Evolutionary conservation across 495 filamentous ascomycete species (phyloP).

Genomic region (Cercophora sp.): DNA sequence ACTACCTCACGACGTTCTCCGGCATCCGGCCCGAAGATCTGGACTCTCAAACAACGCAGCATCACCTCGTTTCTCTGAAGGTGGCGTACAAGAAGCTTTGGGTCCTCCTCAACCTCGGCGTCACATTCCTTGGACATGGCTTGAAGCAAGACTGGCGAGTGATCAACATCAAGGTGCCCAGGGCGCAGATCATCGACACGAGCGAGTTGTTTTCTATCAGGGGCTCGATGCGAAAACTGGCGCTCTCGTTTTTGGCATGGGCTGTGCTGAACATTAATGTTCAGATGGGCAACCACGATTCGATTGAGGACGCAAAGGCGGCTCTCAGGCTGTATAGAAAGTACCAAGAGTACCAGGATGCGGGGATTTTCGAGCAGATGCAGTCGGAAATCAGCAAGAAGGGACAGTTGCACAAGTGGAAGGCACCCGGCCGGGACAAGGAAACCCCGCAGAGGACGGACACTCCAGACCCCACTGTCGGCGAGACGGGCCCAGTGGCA

Average conservation of each 20-base stretch:
- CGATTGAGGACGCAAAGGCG: slow-evolving; percentile 87
- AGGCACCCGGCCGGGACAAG: slow-evolving; percentile 53
- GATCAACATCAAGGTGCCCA: slow-evolving; percentile 95
- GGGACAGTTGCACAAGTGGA: slow-evolving; percentile 68
- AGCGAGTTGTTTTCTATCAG: slow-evolving; percentile 78
- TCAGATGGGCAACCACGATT: slow-evolving; percentile 85
- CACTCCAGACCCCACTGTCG: slow-evolving; percentile 20
- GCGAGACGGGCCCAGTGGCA: background rate
- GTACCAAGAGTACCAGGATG: slow-evolving; percentile 81
- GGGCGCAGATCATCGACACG: slow-evolving; percentile 87
- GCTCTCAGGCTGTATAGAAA: slow-evolving; percentile 87
- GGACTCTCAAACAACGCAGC: slow-evolving; percentile 64
- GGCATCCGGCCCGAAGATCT: slow-evolving; percentile 84
- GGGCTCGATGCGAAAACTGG: slow-evolving; percentile 67
- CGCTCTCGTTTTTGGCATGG: slow-evolving; percentile 84
- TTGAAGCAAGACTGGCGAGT: slow-evolving; percentile 92
- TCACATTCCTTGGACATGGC: slow-evolving; percentile 89
- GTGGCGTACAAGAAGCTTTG: slow-evolving; percentile 96
- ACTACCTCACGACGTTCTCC: slow-evolving; percentile 90
- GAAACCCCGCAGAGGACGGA: slow-evolving; percentile 22
- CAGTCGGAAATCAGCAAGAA: slow-evolving; percentile 76
- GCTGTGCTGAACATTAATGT: slow-evolving; percentile 85
- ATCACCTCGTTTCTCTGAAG: slow-evolving; percentile 82
- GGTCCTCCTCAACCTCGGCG: slow-evolving; percentile 91
- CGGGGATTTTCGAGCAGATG: slow-evolving; percentile 72